Percentiles rank a stretch among this genome's conserved stretches.
These are phyloP conservation scores for Plasmodium gonderi DNA, from an alignment of 169 alveolate genomes.

Conservation along the genomic window DNA sequence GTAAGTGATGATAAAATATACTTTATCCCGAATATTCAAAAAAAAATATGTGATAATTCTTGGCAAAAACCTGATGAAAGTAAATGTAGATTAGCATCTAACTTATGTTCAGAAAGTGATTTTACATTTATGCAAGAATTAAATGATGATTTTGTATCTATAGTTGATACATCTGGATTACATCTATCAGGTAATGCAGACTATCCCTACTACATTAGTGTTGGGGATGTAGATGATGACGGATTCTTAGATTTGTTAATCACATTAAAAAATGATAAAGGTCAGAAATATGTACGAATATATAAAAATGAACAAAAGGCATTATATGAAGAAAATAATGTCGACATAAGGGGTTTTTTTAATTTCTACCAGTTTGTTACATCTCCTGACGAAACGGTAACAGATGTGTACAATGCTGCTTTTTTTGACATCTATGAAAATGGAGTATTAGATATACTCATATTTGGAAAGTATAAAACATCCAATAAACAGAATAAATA, in stretches of 20 bases:
- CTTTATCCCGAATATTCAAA: slow-evolving; percentile 78
- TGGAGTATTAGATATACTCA: slow-evolving; percentile 79
- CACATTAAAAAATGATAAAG: slow-evolving; percentile 57
- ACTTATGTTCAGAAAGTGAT: slow-evolving; percentile 81
- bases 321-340: slow-evolving; percentile 4
- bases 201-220: slow-evolving; percentile 62
- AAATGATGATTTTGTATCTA: slow-evolving; percentile 21
- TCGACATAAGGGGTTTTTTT: slow-evolving; percentile 45
- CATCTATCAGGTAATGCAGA: slow-evolving; percentile 50
- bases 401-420: slow-evolving; percentile 75
- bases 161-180: slow-evolving; percentile 49
- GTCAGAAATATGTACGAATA: slow-evolving; percentile 59
- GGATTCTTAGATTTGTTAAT: slow-evolving; percentile 63
- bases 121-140: slow-evolving; percentile 73
- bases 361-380: slow-evolving; percentile 61
- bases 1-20: slow-evolving; percentile 41
- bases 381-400: slow-evolving; percentile 14
- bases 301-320: slow-evolving; percentile 51
- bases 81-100: slow-evolving; percentile 84
- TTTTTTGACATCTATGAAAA: slow-evolving; percentile 80
- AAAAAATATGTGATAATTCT: slow-evolving; percentile 81
- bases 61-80: slow-evolving; percentile 78
- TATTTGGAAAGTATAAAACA: slow-evolving; percentile 71
- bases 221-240: slow-evolving; percentile 72
- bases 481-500: slow-evolving; percentile 10